A percentile compares a stretch with the other conserved stretches of the same genome.
These are phyloP conservation scores for Phytophthora citricola DNA, from an alignment of 352 stramenopile genomes.

Conservation along the genomic window DNA sequence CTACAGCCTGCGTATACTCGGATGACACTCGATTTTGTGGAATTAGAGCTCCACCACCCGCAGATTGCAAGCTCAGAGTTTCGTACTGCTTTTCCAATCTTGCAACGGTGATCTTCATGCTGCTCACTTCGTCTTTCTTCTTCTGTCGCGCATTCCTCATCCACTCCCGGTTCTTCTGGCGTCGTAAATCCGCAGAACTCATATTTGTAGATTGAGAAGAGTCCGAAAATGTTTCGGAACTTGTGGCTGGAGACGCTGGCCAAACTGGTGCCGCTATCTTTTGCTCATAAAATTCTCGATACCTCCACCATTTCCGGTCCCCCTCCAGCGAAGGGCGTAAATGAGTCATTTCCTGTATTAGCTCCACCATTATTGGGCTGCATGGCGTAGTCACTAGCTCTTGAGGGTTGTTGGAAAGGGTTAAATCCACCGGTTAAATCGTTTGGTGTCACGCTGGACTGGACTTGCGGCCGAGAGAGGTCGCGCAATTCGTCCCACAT, in stretches of 20 bases:
- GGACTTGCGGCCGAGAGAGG: conserved; percentile 1
- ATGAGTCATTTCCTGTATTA: background rate
- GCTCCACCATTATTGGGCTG: background rate
- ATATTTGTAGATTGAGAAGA: conserved; percentile 7
- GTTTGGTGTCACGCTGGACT: conserved; percentile 8
- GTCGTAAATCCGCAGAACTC: conserved; percentile 22
- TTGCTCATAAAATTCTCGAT: background rate
- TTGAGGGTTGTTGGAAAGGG: background rate
- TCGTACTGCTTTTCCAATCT: conserved; percentile 46
- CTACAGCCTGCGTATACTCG: conserved; percentile 34
- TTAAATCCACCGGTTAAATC: conserved; percentile 9
- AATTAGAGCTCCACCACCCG: background rate
- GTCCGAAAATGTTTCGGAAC: conserved; percentile 1
- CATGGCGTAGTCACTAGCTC: background rate
- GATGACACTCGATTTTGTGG: background rate
- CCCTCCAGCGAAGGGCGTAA: background rate
- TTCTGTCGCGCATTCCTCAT: conserved; percentile 45
- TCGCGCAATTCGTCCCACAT: conserved; percentile 22
- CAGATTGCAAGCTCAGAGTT: conserved; percentile 32
- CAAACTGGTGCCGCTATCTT: background rate
- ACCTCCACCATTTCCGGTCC: background rate
- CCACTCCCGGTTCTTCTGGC: conserved; percentile 51
- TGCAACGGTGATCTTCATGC: conserved; percentile 41
- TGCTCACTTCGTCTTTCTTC: conserved; percentile 40
- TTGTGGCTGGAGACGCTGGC: background rate